Conservation (phyloP, 345 rosid genomes). For the Lepidium didymum region DNA sequence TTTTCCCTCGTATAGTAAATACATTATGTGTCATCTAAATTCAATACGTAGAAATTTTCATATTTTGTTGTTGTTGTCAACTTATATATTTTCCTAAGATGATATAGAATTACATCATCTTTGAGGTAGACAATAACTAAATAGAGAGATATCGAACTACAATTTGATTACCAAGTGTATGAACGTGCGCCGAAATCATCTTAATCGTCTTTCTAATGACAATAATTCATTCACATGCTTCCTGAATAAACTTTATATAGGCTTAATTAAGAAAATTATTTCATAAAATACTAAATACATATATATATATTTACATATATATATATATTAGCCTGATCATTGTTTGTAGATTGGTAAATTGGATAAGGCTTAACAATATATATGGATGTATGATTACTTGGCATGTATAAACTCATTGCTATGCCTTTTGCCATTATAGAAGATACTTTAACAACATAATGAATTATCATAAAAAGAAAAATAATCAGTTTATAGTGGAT, state of each 20-base stretch:
- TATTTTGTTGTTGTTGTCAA: no score
- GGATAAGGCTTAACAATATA: conserved; percentile 1
- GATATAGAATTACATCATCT: background rate
- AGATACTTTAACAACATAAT: background rate
- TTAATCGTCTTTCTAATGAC: no score
- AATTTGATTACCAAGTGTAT: conserved; percentile 14
- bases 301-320: no score
- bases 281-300: background rate
- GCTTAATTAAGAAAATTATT: background rate
- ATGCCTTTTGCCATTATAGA: background rate
- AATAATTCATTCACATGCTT: conserved; percentile 20
- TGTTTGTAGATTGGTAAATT: background rate
- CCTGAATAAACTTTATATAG: background rate
- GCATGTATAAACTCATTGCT: background rate
- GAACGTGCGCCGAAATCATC: conserved; percentile 20
- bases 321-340: background rate
- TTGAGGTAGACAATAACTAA: background rate
- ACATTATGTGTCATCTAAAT: background rate
- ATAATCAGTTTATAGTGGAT: no score
- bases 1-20: background rate
- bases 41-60: background rate
- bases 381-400: background rate
- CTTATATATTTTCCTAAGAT: no score
- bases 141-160: background rate
- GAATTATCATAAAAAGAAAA: no score